phyloP scores from a whole-genome alignment of 148 eudicot species.

The Drosera capensis region DNA sequence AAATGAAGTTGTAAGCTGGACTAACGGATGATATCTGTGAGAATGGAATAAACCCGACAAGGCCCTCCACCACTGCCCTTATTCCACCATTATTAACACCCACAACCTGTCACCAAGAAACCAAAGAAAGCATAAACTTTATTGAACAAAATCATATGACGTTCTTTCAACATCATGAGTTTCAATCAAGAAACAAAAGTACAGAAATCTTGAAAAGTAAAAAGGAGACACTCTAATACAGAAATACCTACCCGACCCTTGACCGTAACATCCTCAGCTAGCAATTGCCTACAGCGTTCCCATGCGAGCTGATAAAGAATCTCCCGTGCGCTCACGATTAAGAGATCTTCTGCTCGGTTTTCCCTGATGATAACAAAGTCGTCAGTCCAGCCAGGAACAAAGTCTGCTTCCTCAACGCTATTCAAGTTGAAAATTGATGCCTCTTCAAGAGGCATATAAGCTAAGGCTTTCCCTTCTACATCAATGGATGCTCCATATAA shows the following conservation, averaged over 20 bases:
- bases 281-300: slow-evolving; percentile 95
- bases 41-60: slow-evolving; percentile 95
- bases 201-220: too few relatives aligned
- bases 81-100: slow-evolving; percentile 96
- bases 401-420: slow-evolving; percentile 70
- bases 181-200: too few relatives aligned
- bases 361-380: slow-evolving; percentile 76
- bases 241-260: slow-evolving; percentile 38
- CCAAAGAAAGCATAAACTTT: too few relatives aligned
- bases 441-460: slow-evolving; percentile 73
- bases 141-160: too few relatives aligned
- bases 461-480: slow-evolving; percentile 79
- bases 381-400: slow-evolving; percentile 56
- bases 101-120: too few relatives aligned
- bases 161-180: too few relatives aligned
- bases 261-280: slow-evolving; percentile 79
- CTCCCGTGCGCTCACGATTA: slow-evolving; percentile 54
- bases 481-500: slow-evolving; percentile 73
- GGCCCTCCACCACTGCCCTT: slow-evolving; percentile 77
- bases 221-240: background rate
- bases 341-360: slow-evolving; percentile 69
- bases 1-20: slow-evolving; percentile 5
- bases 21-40: slow-evolving; percentile 86
- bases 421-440: slow-evolving; percentile 57
- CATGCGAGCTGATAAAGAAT: slow-evolving; percentile 84